Evolutionary conservation across 2,329 filamentous ascomycete species (phyloP), one percentile per base, ranked within the genome.

Genomic region (Diaporthe ampelina): DNA sequence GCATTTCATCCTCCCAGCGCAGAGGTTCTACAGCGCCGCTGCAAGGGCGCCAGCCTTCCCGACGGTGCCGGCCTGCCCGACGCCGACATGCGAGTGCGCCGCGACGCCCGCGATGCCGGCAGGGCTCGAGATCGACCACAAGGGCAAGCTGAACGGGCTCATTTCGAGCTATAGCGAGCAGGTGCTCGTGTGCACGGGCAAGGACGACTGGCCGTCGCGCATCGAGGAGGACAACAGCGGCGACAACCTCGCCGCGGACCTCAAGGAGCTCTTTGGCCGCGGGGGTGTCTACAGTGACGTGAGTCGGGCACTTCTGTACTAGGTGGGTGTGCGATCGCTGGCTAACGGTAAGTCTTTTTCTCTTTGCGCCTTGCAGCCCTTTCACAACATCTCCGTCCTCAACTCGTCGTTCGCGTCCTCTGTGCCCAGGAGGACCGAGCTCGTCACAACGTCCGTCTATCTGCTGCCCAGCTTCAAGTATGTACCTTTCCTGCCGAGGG

Each of bases 391-490:
- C 73, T 89, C 95, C 35, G 86, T 96, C 73, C 91, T 94, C 29
- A 94, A 94, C 79, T 89, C 93, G 17, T 97, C 94, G 0, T 92
- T 98, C 78, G 86, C 88, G 13, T 90, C 93, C 43, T 88, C 88
- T 10, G 80, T 83, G n/a, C 85, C 84, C 3, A 82, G 82, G 45
- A 83, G 86, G 35, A 80, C 86, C 24, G 83, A 86, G 71, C 81
- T 88, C 72, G 87, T 88, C 81, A 88, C 82, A 26, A 89, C 89
- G 0, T 95, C 93, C 1, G 94, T 89, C 1, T 94, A 96, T 80
- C 87, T 98, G 26, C 90, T 98, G 43, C 95, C 95, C 3, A 92
- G 91, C 81, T 98, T 98, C 87, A 92, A 92, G 83, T 95, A 95
- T 82, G 86, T 97, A 21, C 91, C 93, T 0, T 90, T 89, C 73